Evolutionary conservation across 1,284 basidiomycete genomes (phyloP), one percentile per base, ranked within the genome.

Genomic region (Grifola frondosa): DNA sequence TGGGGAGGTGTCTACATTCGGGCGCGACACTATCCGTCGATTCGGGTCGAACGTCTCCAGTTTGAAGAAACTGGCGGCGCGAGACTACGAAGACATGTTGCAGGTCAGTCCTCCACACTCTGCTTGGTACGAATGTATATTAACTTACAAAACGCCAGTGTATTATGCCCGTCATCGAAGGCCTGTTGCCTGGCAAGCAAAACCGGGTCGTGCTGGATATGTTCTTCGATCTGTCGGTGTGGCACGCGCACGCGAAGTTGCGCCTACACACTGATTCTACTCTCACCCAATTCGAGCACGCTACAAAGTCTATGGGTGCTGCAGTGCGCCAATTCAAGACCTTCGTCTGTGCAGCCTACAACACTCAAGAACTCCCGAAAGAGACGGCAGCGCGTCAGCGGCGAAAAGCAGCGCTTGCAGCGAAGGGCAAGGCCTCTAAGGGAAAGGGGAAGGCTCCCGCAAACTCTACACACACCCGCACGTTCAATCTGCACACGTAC

Each of bases 241-340:
- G 58, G 59, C 66, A 68, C 38, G 57, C 52, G 0, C 48, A 61
- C 2, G 62, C 65, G 0, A 68, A 68, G 34, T 49, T 69, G 1
- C 60, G 59, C 0, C 37, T 61, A 8, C 68, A 70, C 30, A 59
- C 63, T 0, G 55, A 58, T 0, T 22, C 36, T 0, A 61, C 65
- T 0, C 33, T 66, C 9, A 4, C 20, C 0, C 20, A 43, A 1
- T 46, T 67, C 4, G 42, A 59, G 1, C 7, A 9, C 0, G 31
- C 44, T 0, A 63, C 60, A 0, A 44, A 20, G 7, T 28, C 19
- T 2, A 50, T 65, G 1, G 62, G 65, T 0, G 13, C 36, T 3
- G 23, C 38, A 0, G 19, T 59, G 9, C 56, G 56, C 1, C 20
- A 31, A 0, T 68, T 68, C 32, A 33, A 35, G 1, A 30, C 17